Conservation (phyloP, 192 early-diverging fungal genomes). For the Coemansia sp. region DNA sequence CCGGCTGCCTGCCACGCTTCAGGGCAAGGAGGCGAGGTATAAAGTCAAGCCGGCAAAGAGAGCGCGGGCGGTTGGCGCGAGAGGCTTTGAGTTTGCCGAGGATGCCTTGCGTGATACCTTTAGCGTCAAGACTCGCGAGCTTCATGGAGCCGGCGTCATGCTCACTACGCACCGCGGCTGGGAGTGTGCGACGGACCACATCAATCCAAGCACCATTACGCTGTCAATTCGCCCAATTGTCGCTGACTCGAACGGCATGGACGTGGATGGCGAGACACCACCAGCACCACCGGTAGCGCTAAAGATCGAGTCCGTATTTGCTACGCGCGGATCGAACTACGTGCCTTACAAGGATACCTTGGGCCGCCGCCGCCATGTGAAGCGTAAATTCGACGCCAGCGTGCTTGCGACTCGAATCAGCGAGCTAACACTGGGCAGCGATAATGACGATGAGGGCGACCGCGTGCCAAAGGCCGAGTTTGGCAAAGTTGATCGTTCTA, state of each 20-base stretch:
- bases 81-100: constrained; percentile 16
- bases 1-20: constrained; percentile 35
- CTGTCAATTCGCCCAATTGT: background rate
- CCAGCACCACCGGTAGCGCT: background rate
- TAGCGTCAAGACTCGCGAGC: background rate
- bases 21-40: constrained; percentile 5
- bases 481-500: background rate
- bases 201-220: constrained; percentile 16
- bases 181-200: constrained; percentile 17
- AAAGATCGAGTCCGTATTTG: background rate
- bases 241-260: constrained; percentile 2
- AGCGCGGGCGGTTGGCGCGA: background rate
- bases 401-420: constrained; percentile 8
- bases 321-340: background rate
- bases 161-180: constrained; percentile 26
- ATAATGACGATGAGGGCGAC: background rate
- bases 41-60: background rate
- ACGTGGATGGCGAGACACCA: constrained; percentile 3
- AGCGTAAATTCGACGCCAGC: constrained; percentile 20
- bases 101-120: constrained; percentile 13
- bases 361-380: background rate
- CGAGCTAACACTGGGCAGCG: background rate
- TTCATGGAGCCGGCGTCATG: constrained; percentile 8
- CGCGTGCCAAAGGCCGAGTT: background rate
- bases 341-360: constrained; percentile 17